Percentiles rank a stretch among this genome's conserved stretches.
Evolutionary conservation across 2,329 filamentous ascomycete species (phyloP).

Genomic region (Boeremia exigua): DNA sequence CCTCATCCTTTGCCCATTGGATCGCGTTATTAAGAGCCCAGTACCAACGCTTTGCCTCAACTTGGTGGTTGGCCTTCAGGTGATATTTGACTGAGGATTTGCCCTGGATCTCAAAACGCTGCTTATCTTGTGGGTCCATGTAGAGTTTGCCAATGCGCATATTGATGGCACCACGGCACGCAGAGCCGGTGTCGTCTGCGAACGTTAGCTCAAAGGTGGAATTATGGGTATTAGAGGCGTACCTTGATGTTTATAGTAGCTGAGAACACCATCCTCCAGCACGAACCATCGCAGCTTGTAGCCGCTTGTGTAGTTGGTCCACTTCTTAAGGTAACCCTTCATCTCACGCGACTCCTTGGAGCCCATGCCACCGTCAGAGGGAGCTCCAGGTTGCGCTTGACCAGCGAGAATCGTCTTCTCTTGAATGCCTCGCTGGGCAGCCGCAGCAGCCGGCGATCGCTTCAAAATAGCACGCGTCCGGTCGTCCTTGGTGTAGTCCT

Average conservation of each 20-base stretch:
- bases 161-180: slow-evolving; percentile 96
- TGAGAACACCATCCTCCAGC: slow-evolving; percentile 93
- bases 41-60: slow-evolving; percentile 98
- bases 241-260: slow-evolving; percentile 97
- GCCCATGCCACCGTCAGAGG: slow-evolving; percentile 65
- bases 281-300: slow-evolving; percentile 99
- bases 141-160: slow-evolving; percentile 95
- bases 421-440: slow-evolving; percentile 92
- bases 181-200: slow-evolving; percentile 86
- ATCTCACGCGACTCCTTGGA: slow-evolving; percentile 92
- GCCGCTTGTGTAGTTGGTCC: slow-evolving; percentile 97
- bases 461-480: slow-evolving; percentile 87
- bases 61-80: slow-evolving; percentile 95
- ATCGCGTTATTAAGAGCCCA: slow-evolving; percentile 99
- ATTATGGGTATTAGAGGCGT: slow-evolving; percentile 3
- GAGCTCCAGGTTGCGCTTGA: slow-evolving; percentile 63
- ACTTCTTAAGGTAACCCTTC: slow-evolving; percentile 99
- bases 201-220: slow-evolving; percentile 13
- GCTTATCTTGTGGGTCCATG: slow-evolving; percentile 98
- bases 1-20: slow-evolving; percentile 97
- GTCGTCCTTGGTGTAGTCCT: slow-evolving; percentile 96
- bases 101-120: slow-evolving; percentile 95
- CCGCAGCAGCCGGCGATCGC: slow-evolving; percentile 90
- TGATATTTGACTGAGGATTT: slow-evolving; percentile 99
- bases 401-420: slow-evolving; percentile 94